Conservation (phyloP, 106 monocot genomes). For the Allium cepa region DNA sequence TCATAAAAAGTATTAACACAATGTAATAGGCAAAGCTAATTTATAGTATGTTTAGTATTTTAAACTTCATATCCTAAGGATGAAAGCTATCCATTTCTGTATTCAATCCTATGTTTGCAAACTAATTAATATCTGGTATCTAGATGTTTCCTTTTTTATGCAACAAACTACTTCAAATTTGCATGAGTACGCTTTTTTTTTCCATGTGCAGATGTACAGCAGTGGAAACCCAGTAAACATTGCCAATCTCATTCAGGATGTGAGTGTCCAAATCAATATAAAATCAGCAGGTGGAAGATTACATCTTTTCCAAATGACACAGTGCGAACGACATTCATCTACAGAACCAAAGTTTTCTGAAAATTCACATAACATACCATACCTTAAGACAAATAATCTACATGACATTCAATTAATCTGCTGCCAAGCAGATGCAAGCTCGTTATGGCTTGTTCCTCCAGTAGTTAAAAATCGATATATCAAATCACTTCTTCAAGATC, state of each 20-base stretch:
- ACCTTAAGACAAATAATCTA: constrained; percentile 60
- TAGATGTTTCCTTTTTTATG: neutral
- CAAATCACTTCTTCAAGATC: constrained; percentile 23
- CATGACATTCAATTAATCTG: constrained; percentile 96
- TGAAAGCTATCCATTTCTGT: neutral
- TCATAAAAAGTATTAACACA: too few species aligned
- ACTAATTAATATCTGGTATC: neutral
- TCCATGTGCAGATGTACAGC: constrained; percentile 80
- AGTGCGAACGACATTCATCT: constrained; percentile 63
- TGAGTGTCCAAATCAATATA: constrained; percentile 77
- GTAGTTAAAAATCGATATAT: constrained; percentile 52
- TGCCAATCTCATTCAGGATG: constrained; percentile 86
- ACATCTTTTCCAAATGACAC: constrained; percentile 61
- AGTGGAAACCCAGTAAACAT: constrained; percentile 98
- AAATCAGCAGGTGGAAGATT: constrained; percentile 66
- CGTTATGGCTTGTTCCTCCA: constrained; percentile 75
- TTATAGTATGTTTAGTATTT: too few species aligned
- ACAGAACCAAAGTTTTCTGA: constrained; percentile 21
- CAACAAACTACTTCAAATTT: neutral
- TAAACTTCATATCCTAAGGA: too few species aligned
- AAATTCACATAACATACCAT: constrained; percentile 37
- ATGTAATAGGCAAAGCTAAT: too few species aligned
- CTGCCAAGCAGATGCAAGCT: constrained; percentile 88
- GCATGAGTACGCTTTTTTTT: neutral
- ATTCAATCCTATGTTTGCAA: neutral